Conservation (phyloP, 2,329 filamentous ascomycete genomes). For the Neocatenulostroma microsporum region DNA sequence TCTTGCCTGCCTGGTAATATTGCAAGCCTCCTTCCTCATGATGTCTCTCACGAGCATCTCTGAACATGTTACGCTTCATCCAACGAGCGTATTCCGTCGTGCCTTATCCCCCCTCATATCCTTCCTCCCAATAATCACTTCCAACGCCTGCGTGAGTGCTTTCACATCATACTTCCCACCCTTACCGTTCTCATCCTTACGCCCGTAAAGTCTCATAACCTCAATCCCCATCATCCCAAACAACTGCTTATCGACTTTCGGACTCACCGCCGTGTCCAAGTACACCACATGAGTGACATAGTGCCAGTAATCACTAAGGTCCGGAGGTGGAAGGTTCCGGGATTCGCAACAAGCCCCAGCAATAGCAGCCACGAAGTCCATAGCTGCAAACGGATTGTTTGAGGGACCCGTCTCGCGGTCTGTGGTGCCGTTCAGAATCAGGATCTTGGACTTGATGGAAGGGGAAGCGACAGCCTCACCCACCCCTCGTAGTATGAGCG, state of each 20-base stretch:
- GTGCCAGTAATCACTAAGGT: constrained; percentile 39
- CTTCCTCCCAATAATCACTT: constrained; percentile 65
- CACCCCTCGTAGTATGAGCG: constrained; percentile 68
- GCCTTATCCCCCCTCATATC: constrained; percentile 46
- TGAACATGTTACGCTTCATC: too few relatives aligned
- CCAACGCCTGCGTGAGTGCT: constrained; percentile 65
- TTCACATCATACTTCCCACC: constrained; percentile 66
- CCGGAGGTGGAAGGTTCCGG: constrained; percentile 34
- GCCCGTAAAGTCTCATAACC: constrained; percentile 67
- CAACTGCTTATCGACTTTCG: constrained; percentile 58
- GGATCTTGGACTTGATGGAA: constrained; percentile 59
- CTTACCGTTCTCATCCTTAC: constrained; percentile 48
- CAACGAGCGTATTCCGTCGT: constrained; percentile 52
- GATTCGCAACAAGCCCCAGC: constrained; percentile 65
- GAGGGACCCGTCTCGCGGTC: constrained; percentile 81
- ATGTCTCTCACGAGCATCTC: too few relatives aligned
- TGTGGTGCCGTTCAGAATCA: constrained; percentile 74
- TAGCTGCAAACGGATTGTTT: constrained; percentile 56
- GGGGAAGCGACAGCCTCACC: constrained; percentile 52
- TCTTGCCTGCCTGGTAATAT: too few relatives aligned
- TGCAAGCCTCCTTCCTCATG: too few relatives aligned
- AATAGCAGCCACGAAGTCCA: constrained; percentile 77
- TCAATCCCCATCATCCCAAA: constrained; percentile 65
- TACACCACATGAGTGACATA: constrained; percentile 84
- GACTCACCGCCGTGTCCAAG: constrained; percentile 62